phyloP scores from a whole-genome alignment of 2,329 filamentous ascomycete species.

The Xylariaceae sp. region DNA sequence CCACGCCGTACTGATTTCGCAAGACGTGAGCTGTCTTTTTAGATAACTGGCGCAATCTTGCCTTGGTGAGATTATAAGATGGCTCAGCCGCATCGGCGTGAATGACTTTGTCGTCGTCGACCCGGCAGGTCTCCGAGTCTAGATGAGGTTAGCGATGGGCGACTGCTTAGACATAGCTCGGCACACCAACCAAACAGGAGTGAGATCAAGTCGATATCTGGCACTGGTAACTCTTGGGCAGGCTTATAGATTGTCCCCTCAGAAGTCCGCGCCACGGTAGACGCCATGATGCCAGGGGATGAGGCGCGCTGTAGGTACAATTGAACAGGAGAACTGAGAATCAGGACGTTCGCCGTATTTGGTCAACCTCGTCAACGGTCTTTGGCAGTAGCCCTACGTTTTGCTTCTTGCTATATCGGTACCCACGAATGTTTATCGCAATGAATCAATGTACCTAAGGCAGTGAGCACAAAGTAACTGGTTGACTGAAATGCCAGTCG shows the following conservation, averaged over 20 bases:
- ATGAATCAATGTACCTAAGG: no score
- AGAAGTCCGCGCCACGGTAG: constrained; percentile 21
- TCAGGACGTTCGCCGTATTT: no score
- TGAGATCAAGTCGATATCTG: constrained; percentile 38
- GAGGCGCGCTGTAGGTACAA: no score
- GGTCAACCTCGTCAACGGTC: no score
- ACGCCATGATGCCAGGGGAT: constrained; percentile 19
- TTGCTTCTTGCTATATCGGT: no score
- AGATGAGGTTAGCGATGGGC: constrained; percentile 3
- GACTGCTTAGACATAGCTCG: no score
- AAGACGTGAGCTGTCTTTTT: constrained; percentile 52
- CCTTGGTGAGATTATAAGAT: constrained; percentile 48
- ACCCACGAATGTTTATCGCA: no score
- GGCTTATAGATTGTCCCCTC: constrained; percentile 36
- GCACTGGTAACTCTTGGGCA: constrained; percentile 27
- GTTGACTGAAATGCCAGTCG: no score
- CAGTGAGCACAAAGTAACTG: no score
- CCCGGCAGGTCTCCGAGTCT: constrained; percentile 32
- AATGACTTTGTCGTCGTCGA: constrained; percentile 45
- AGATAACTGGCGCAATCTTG: constrained; percentile 41
- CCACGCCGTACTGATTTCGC: constrained; percentile 29
- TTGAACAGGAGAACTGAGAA: no score
- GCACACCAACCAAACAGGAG: constrained; percentile 36
- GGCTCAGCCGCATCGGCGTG: constrained; percentile 56
- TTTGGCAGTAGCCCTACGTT: no score